Conservation (phyloP, 805 yeast genomes). For the Torulaspora microellipsoides region DNA sequence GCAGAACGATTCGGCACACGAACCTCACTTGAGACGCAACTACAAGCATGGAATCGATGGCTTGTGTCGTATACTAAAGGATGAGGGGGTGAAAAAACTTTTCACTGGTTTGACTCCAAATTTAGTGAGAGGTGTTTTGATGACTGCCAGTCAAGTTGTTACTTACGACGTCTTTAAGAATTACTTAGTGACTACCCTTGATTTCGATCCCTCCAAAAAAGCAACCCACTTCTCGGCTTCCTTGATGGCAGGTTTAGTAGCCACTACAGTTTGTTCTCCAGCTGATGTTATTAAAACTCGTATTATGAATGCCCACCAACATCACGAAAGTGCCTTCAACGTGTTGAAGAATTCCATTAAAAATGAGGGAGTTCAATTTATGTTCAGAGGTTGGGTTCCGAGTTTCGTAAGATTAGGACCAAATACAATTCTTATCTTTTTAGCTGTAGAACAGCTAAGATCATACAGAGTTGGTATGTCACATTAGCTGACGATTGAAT, state of each 20-base stretch:
- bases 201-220: conserved; percentile 55
- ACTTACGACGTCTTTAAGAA: conserved; percentile 75
- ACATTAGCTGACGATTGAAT: neutral
- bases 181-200: conserved; percentile 46
- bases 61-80: conserved; percentile 48
- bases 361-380: conserved; percentile 69
- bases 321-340: conserved; percentile 44
- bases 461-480: conserved; percentile 48
- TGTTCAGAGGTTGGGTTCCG: conserved; percentile 91
- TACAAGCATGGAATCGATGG: conserved; percentile 80
- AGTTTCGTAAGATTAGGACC: conserved; percentile 85
- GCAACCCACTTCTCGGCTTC: conserved; percentile 77
- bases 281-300: conserved; percentile 88
- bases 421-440: conserved; percentile 63
- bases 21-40: conserved; percentile 59
- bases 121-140: conserved; percentile 71
- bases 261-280: conserved; percentile 89
- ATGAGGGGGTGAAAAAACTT: conserved; percentile 57
- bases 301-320: conserved; percentile 60
- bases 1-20: conserved; percentile 81
- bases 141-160: conserved; percentile 90
- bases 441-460: conserved; percentile 64
- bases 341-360: conserved; percentile 54
- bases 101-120: conserved; percentile 78
- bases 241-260: conserved; percentile 76